Evolutionary conservation across 352 stramenopile species (phyloP).

Genomic region (Globisporangium iwayamae): DNA sequence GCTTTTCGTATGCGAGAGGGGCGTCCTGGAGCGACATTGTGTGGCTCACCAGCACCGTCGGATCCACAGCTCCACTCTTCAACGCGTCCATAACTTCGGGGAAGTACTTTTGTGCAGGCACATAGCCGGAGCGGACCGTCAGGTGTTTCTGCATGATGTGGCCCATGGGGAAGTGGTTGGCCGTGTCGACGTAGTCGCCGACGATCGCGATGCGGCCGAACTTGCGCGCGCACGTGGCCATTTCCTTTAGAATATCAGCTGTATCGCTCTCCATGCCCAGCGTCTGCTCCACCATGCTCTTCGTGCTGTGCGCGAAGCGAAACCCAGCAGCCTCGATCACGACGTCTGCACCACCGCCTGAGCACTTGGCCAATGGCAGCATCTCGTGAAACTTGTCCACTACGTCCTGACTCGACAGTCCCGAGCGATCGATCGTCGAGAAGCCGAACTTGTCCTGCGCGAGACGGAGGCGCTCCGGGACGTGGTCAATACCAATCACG

Average conservation of each 20-base stretch:
- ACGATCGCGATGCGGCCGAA: constrained; percentile 28
- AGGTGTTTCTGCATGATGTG: constrained; percentile 44
- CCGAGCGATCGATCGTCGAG: constrained; percentile 28
- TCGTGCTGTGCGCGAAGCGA: constrained; percentile 21
- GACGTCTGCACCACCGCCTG: constrained; percentile 31
- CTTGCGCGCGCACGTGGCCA: constrained; percentile 30
- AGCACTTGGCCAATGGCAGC: constrained; percentile 21
- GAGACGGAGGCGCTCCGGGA: constrained; percentile 28
- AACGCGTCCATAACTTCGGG: constrained; percentile 24
- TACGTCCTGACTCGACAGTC: constrained; percentile 24
- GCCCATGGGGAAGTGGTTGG: constrained; percentile 36
- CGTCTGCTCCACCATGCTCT: constrained; percentile 24
- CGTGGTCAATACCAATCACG: constrained; percentile 37
- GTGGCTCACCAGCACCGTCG: constrained; percentile 24
- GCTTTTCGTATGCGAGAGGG: constrained; percentile 29
- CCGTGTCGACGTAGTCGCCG: constrained; percentile 29
- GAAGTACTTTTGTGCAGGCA: constrained; percentile 34
- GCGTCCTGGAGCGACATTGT: constrained; percentile 28
- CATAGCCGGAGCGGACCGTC: constrained; percentile 29
- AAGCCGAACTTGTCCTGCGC: constrained; percentile 31
- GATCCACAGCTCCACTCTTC: constrained; percentile 26
- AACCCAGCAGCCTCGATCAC: constrained; percentile 38
- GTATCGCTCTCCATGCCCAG: constrained; percentile 25
- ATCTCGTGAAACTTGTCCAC: constrained; percentile 25
- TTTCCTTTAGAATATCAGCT: constrained; percentile 29